phyloP scores from a whole-genome alignment of 176 grass and related monocot genomes.

The Raddia distichophylla region DNA sequence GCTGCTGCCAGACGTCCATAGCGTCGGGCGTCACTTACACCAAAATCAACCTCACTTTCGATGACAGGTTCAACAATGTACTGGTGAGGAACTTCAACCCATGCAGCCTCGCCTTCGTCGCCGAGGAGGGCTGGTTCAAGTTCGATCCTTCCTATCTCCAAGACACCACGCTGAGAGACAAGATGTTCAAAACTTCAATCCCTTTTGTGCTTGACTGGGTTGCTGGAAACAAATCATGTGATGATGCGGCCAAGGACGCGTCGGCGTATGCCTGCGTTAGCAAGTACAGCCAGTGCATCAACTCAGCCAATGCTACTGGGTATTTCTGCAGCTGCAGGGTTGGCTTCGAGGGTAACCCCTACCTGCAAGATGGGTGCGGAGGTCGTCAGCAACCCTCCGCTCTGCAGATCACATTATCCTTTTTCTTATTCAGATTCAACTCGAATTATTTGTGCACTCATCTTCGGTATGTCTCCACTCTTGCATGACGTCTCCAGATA shows the following conservation, averaged over 20 bases:
- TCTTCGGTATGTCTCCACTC: no score
- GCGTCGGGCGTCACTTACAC: slow-evolving; percentile 25
- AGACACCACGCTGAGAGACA: neutral
- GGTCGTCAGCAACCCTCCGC: neutral
- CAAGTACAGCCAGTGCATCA: slow-evolving; percentile 28
- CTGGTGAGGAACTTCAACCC: slow-evolving; percentile 14
- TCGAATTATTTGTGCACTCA: no score
- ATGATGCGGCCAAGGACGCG: neutral
- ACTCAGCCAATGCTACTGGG: slow-evolving; percentile 33
- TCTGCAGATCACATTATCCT: no score
- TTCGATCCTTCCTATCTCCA: slow-evolving; percentile 34
- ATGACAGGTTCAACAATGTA: slow-evolving; percentile 27
- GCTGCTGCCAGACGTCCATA: slow-evolving; percentile 49
- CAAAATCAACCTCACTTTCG: neutral
- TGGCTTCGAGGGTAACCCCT: slow-evolving; percentile 45
- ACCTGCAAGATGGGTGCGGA: slow-evolving; percentile 46
- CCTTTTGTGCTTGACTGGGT: slow-evolving; percentile 49
- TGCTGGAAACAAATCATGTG: slow-evolving; percentile 18
- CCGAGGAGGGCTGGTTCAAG: slow-evolving; percentile 35
- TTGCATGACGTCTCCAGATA: no score
- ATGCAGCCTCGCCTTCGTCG: slow-evolving; percentile 43
- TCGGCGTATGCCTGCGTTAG: slow-evolving; percentile 32
- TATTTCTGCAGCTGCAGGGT: slow-evolving; percentile 16
- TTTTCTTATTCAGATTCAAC: no score
- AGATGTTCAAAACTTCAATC: slow-evolving; percentile 23